A percentile compares a stretch with the other conserved stretches of the same genome.
phyloP scores from a whole-genome alignment of 75 land plant species.

The Sequoia sempervirens region DNA sequence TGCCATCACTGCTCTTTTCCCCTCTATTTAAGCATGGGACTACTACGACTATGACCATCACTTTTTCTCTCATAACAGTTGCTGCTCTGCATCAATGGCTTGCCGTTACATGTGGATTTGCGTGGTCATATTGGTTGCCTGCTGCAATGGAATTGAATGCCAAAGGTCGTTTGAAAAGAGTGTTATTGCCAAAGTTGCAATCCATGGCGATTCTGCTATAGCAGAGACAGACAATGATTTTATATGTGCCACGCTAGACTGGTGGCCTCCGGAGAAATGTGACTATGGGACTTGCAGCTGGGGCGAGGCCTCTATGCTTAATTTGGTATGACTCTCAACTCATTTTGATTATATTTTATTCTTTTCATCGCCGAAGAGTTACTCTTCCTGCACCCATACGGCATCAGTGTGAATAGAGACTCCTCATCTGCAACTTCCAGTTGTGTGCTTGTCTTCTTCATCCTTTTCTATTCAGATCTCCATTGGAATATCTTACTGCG shows the following conservation, averaged over 20 bases:
- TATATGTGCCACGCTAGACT: conserved; percentile 86
- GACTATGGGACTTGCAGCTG: conserved; percentile 86
- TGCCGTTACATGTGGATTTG: not conserved
- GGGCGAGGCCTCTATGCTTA: conserved; percentile 74
- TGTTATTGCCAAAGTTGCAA: conserved; percentile 7
- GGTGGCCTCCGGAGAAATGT: conserved; percentile 95
- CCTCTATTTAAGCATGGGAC: not conserved
- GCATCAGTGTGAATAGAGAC: not conserved
- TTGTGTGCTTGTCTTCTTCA: not conserved
- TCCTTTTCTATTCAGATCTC: not conserved
- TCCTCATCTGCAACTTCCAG: not conserved
- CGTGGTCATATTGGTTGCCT: not conserved
- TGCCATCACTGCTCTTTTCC: not conserved
- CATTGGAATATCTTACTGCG: not conserved
- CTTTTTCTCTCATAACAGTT: not conserved
- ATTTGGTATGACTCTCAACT: conserved; percentile 43
- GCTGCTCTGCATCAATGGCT: not conserved
- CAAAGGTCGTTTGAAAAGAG: not conserved
- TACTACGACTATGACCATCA: not conserved
- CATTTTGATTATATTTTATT: not conserved
- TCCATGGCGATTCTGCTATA: conserved; percentile 26
- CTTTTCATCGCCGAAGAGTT: not conserved
- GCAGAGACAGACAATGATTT: conserved; percentile 47
- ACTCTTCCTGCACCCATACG: not conserved
- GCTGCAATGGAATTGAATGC: not conserved